Evolutionary conservation across 2,329 filamentous ascomycete genomes (phyloP).

Genomic region (Cordyceps fumosorosea): DNA sequence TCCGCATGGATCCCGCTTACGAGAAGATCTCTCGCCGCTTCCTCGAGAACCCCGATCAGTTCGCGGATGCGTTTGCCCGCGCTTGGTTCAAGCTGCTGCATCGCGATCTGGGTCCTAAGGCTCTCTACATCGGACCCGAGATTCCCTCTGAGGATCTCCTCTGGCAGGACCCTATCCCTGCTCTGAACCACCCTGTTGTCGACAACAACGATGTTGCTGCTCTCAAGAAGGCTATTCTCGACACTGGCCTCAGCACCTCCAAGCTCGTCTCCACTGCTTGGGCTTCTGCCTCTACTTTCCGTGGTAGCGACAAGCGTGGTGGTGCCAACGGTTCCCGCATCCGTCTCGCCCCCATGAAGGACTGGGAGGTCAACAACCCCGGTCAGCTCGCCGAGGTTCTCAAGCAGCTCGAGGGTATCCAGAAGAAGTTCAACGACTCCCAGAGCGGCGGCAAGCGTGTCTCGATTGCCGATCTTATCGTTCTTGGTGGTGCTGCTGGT

Average conservation of each 20-base stretch:
- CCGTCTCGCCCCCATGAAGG: conserved; percentile 62
- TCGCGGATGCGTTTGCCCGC: conserved; percentile 61
- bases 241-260: conserved; percentile 50
- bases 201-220: conserved; percentile 55
- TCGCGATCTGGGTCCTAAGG: conserved; percentile 67
- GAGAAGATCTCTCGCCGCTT: conserved; percentile 70
- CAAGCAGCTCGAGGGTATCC: conserved; percentile 53
- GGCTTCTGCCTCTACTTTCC: conserved; percentile 66
- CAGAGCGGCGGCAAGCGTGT: conserved; percentile 59
- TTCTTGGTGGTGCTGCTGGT: conserved; percentile 64
- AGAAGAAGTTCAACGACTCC: conserved; percentile 59
- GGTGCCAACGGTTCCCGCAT: conserved; percentile 77
- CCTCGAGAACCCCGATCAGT: conserved; percentile 60
- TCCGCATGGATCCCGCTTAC: conserved; percentile 65
- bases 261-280: conserved; percentile 62
- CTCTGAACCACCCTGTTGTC: conserved; percentile 49
- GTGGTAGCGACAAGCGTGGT: conserved; percentile 71
- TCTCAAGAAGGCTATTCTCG: conserved; percentile 64
- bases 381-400: conserved; percentile 57
- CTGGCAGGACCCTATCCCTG: conserved; percentile 70
- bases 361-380: conserved; percentile 72
- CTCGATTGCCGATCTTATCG: conserved; percentile 72
- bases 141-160: conserved; percentile 60
- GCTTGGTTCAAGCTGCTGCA: conserved; percentile 83
- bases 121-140: conserved; percentile 69